These are phyloP conservation scores for Dioszegia hungarica DNA, from an alignment of 768 basidiomycete genomes.

Conservation along the genomic window DNA sequence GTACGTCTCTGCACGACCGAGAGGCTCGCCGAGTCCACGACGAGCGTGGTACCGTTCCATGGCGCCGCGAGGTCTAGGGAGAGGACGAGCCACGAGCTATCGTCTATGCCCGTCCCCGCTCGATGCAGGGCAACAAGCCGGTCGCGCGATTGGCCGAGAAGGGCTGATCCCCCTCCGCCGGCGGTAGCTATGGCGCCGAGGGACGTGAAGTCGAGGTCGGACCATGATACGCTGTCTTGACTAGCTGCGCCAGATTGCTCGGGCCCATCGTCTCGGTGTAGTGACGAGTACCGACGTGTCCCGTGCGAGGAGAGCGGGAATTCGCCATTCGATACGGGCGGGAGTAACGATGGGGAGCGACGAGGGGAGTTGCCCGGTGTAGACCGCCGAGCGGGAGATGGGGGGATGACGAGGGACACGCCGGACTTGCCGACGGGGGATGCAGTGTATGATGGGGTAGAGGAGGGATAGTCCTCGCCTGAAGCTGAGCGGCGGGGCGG, in stretches of 20 bases:
- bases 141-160: not conserved
- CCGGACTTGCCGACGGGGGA: not conserved
- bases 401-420: constrained; percentile 22
- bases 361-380: constrained; percentile 24
- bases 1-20: constrained; percentile 5
- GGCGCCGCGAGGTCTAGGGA: constrained; percentile 19
- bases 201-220: not conserved
- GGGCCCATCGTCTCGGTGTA: constrained; percentile 24
- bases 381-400: constrained; percentile 8
- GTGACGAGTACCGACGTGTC: constrained; percentile 21
- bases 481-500: constrained; percentile 9
- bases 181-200: constrained; percentile 6
- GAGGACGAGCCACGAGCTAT: constrained; percentile 29
- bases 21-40: constrained; percentile 13
- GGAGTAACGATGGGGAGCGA: constrained; percentile 26
- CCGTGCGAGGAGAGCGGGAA: constrained; percentile 41
- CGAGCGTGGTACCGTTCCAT: constrained; percentile 30
- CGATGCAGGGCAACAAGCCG: constrained; percentile 19
- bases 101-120: constrained; percentile 18
- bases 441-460: not conserved
- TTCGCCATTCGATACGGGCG: constrained; percentile 34
- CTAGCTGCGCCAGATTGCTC: not conserved
- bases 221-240: not conserved
- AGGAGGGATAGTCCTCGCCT: constrained; percentile 8
- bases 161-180: not conserved